A percentile compares a stretch with the other conserved stretches of the same genome.
Conservation (phyloP, 2,329 filamentous ascomycete species). For the Monosporascus sp. region DNA sequence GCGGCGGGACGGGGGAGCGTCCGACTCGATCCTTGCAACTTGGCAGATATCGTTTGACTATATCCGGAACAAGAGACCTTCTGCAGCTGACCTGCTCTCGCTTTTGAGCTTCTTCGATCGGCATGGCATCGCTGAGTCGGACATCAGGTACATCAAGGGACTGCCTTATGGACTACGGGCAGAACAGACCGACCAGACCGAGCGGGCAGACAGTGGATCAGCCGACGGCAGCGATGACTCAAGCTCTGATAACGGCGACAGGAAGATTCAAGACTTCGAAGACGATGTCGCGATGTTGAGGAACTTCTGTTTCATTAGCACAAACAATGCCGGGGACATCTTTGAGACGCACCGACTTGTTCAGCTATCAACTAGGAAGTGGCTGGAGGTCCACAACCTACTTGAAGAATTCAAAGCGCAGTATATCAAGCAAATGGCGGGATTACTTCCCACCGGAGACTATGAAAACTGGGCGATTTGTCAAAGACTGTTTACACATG, state of each 20-base stretch:
- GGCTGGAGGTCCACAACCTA: constrained; percentile 23
- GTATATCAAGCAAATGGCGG: constrained; percentile 23
- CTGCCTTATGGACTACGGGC: too few relatives aligned
- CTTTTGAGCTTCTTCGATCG: constrained; percentile 42
- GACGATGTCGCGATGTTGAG: constrained; percentile 29
- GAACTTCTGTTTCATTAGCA: constrained; percentile 31
- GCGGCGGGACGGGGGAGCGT: constrained; percentile 26
- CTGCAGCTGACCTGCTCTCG: constrained; percentile 36
- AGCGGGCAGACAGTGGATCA: too few relatives aligned
- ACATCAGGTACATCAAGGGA: constrained; percentile 17
- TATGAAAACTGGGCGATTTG: constrained; percentile 23
- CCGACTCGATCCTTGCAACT: constrained; percentile 30
- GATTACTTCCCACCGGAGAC: constrained; percentile 22
- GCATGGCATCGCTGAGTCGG: constrained; percentile 32
- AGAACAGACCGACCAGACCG: too few relatives aligned
- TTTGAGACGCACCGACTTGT: constrained; percentile 41
- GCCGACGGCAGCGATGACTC: too few relatives aligned
- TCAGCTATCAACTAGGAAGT: constrained; percentile 30
- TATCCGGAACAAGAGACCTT: constrained; percentile 25
- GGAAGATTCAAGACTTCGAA: constrained; percentile 19
- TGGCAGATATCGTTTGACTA: constrained; percentile 32
- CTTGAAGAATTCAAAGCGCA: constrained; percentile 23
- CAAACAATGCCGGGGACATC: constrained; percentile 8
- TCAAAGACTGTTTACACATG: too few relatives aligned
- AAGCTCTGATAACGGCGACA: too few relatives aligned